Evolutionary conservation across 345 rosid species (phyloP).

Genomic region (Hypericum androsaemum): DNA sequence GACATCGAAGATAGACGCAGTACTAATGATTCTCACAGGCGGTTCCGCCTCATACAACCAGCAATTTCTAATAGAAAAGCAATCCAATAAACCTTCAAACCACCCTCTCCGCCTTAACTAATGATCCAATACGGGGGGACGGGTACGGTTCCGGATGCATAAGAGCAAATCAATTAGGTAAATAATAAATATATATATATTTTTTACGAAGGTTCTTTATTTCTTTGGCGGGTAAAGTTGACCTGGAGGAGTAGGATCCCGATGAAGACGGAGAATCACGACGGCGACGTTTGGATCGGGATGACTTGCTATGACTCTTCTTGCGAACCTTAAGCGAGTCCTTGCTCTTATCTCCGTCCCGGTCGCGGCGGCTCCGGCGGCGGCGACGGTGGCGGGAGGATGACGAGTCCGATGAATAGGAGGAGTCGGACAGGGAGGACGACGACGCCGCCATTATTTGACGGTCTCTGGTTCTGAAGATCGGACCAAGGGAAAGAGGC

Average conservation of each 20-base stretch:
- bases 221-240: too few relatives aligned
- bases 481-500: too few relatives aligned
- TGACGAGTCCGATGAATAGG: constrained; percentile 38
- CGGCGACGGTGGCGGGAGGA: constrained; percentile 43
- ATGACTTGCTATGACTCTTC: constrained; percentile 30
- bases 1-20: too few relatives aligned
- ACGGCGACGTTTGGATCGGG: constrained; percentile 51
- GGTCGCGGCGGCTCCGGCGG: constrained; percentile 26
- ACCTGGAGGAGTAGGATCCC: constrained; percentile 63
- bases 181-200: background rate
- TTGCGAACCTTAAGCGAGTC: constrained; percentile 67
- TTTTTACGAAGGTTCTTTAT: too few relatives aligned
- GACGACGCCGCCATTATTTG: constrained; percentile 62
- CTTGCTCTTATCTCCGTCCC: constrained; percentile 27
- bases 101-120: too few relatives aligned
- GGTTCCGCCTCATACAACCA: too few relatives aligned
- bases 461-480: too few relatives aligned
- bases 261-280: constrained; percentile 27
- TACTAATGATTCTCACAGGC: too few relatives aligned
- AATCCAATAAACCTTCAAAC: too few relatives aligned
- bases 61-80: too few relatives aligned
- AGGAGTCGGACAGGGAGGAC: constrained; percentile 24
- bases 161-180: background rate
- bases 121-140: too few relatives aligned
- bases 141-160: too few relatives aligned